Evolutionary conservation across 1,284 basidiomycete genomes (phyloP).

Genomic region (Peniophora sp.): DNA sequence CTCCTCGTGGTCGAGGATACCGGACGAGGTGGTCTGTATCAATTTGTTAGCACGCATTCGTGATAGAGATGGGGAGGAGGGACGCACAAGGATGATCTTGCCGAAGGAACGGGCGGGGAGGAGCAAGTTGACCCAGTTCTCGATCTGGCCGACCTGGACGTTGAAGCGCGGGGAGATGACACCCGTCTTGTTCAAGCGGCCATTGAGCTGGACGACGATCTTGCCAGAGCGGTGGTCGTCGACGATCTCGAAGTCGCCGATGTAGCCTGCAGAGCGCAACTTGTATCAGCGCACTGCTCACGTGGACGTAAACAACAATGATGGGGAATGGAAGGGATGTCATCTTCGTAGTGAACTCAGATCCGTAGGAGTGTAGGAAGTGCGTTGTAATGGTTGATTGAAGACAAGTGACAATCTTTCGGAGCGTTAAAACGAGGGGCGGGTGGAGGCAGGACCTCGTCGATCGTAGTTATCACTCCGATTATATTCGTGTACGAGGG

Average conservation of each 20-base stretch:
- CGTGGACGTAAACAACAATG: constrained; percentile 1
- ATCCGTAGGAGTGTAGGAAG: constrained; percentile 28
- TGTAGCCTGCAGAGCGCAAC: constrained; percentile 66
- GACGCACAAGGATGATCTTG: constrained; percentile 82
- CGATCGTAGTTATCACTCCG: constrained; percentile 73
- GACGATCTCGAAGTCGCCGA: constrained; percentile 98
- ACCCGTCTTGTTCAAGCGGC: constrained; percentile 97
- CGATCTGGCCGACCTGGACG: constrained; percentile 88
- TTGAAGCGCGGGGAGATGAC: constrained; percentile 99
- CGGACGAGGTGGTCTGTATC: constrained; percentile 86
- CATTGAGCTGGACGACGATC: constrained; percentile 97
- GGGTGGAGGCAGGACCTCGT: constrained; percentile 46
- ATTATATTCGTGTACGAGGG: constrained; percentile 14
- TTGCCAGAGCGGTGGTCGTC: constrained; percentile 99
- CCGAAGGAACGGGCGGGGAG: constrained; percentile 95
- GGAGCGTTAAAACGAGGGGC: constrained; percentile 67
- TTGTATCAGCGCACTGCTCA: constrained; percentile 12
- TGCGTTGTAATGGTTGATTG: constrained; percentile 45
- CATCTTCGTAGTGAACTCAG: constrained; percentile 49
- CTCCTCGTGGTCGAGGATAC: constrained; percentile 99
- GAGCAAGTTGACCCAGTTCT: constrained; percentile 90
- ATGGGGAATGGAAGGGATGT: constrained; percentile 26
- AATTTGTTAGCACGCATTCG: neutral
- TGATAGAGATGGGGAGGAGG: neutral
- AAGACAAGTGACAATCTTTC: constrained; percentile 43